Conservation (phyloP, 305 asterid species). For the Ajuga reptans region DNA sequence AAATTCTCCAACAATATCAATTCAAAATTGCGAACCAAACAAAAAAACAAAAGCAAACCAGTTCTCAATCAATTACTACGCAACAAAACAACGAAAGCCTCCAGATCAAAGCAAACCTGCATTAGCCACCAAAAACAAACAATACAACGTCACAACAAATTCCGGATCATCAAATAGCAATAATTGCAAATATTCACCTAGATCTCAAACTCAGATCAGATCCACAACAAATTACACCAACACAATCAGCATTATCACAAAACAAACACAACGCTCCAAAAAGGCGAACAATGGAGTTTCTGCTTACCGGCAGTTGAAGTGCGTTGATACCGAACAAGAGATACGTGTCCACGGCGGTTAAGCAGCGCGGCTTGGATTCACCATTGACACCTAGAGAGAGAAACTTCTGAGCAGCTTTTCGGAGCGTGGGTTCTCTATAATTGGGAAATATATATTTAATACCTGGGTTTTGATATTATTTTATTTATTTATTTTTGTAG, state of each 20-base stretch:
- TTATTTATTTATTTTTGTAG: background rate
- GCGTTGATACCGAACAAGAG: background rate
- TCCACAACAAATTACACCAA: constrained; percentile 28
- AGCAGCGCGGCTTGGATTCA: constrained; percentile 38
- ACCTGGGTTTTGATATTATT: constrained; percentile 4
- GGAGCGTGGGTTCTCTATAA: constrained; percentile 42
- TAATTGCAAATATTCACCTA: constrained; percentile 13
- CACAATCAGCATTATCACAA: constrained; percentile 25
- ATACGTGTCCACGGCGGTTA: constrained; percentile 28
- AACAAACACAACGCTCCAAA: background rate
- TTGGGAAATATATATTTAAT: constrained; percentile 26
- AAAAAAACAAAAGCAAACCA: constrained; percentile 3
- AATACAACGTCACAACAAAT: constrained; percentile 19
- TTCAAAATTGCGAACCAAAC: constrained; percentile 16
- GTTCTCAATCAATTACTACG: constrained; percentile 22
- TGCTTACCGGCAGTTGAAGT: constrained; percentile 35
- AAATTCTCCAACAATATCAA: constrained; percentile 20
- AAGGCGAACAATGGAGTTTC: constrained; percentile 14
- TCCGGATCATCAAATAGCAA: constrained; percentile 8
- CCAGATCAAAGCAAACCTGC: constrained; percentile 40
- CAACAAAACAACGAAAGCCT: constrained; percentile 21
- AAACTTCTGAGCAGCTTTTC: constrained; percentile 44
- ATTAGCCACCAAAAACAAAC: constrained; percentile 19
- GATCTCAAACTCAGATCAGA: constrained; percentile 54
- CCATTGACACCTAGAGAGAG: constrained; percentile 49